Evolutionary conservation across 345 rosid species (phyloP).

Genomic region (Eucalyptus pumila): DNA sequence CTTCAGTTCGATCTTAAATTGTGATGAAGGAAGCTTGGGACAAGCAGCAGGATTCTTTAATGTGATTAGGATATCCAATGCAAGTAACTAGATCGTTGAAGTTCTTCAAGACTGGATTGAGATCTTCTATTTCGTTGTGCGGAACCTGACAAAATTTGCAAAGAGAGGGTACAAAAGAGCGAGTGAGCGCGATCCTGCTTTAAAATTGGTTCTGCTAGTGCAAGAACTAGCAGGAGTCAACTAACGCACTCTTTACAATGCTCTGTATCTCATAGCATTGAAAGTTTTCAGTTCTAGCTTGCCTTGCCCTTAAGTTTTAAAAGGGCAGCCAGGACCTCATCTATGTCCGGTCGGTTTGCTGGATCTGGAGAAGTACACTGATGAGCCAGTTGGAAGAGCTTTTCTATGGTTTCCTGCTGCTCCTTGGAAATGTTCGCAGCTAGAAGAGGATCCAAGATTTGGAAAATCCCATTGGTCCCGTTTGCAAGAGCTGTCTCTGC

Average conservation of each 20-base stretch:
- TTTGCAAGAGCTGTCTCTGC: conserved; percentile 33
- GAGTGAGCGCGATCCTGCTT: background rate
- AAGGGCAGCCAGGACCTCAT: conserved; percentile 41
- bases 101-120: background rate
- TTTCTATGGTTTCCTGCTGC: conserved; percentile 6
- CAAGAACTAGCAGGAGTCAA: background rate
- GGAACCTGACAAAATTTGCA: background rate
- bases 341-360: conserved; percentile 49
- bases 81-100: background rate
- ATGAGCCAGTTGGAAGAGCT: conserved; percentile 41
- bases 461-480: conserved; percentile 23
- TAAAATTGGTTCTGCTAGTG: background rate
- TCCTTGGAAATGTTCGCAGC: conserved; percentile 2
- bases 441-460: conserved; percentile 32
- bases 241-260: background rate
- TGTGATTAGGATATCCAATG: background rate
- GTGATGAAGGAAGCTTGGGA: background rate
- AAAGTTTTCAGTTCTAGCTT: background rate
- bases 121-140: background rate
- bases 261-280: background rate
- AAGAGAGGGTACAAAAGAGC: background rate
- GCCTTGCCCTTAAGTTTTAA: conserved; percentile 11
- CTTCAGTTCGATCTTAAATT: background rate
- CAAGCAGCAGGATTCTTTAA: background rate
- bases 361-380: conserved; percentile 52